A percentile compares a stretch with the other conserved stretches of the same genome.
Evolutionary conservation across 1,284 basidiomycete species (phyloP).

Genomic region (Pyrrhoderma lamaoense): DNA sequence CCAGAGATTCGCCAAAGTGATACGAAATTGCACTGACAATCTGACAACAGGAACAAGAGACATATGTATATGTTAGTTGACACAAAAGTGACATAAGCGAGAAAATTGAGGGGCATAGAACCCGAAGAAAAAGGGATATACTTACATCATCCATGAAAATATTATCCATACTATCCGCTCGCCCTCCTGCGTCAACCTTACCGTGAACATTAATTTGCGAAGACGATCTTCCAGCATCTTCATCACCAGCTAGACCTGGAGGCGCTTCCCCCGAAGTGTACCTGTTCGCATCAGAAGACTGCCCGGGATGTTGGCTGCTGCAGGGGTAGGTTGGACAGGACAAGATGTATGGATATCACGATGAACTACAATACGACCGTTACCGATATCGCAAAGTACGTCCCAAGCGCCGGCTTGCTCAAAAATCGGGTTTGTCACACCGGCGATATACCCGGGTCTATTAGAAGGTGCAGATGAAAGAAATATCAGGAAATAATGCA

Average conservation of each 20-base stretch:
- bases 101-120: neutral
- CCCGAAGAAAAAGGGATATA: slow-evolving; percentile 21
- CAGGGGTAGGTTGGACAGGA: slow-evolving; percentile 39
- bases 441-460: slow-evolving; percentile 88
- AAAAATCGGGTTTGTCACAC: slow-evolving; percentile 95
- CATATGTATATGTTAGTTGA: neutral
- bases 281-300: slow-evolving; percentile 45
- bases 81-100: neutral
- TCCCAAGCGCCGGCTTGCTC: slow-evolving; percentile 87
- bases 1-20: slow-evolving; percentile 72
- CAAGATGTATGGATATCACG: slow-evolving; percentile 68
- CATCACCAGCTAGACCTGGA: slow-evolving; percentile 37
- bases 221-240: slow-evolving; percentile 45
- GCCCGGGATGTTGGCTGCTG: slow-evolving; percentile 22
- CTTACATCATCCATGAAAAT: slow-evolving; percentile 89
- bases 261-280: slow-evolving; percentile 57
- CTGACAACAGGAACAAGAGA: slow-evolving; percentile 28
- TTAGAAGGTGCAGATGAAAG: neutral
- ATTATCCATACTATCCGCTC: slow-evolving; percentile 67
- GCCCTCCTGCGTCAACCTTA: slow-evolving; percentile 45
- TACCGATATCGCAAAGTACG: slow-evolving; percentile 83
- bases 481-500: neutral
- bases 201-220: slow-evolving; percentile 31
- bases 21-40: slow-evolving; percentile 62
- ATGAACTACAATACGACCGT: slow-evolving; percentile 77